Evolutionary conservation across 306 rosid genomes (phyloP).

Genomic region (Vicia sativa): DNA sequence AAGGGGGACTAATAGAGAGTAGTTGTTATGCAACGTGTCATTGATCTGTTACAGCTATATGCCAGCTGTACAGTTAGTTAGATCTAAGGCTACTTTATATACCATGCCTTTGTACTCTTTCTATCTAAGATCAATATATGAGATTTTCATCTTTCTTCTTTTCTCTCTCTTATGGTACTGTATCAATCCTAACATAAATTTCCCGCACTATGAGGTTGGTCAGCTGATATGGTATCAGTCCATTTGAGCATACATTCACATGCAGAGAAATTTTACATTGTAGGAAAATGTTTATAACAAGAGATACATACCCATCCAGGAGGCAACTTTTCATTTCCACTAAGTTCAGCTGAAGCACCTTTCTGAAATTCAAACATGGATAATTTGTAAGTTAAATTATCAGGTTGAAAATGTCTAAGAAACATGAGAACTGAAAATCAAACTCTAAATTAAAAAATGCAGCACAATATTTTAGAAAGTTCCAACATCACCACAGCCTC

Average conservation of each 20-base stretch:
- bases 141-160: too few relatives aligned
- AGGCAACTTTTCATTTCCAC: conserved; percentile 56
- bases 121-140: too few relatives aligned
- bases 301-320: conserved; percentile 78
- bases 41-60: too few relatives aligned
- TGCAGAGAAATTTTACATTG: conserved; percentile 18
- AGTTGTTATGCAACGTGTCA: too few relatives aligned
- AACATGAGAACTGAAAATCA: conserved; percentile 30
- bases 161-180: too few relatives aligned
- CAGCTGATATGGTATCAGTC: neutral
- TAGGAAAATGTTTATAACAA: conserved; percentile 24
- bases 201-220: neutral
- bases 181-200: neutral
- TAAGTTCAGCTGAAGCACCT: conserved; percentile 46
- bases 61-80: too few relatives aligned
- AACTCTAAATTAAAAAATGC: conserved; percentile 23
- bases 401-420: conserved; percentile 22
- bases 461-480: conserved; percentile 4
- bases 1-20: too few relatives aligned
- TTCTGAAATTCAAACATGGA: conserved; percentile 58
- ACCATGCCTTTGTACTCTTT: too few relatives aligned
- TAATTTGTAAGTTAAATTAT: conserved; percentile 31
- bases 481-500: conserved; percentile 10
- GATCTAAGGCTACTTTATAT: too few relatives aligned
- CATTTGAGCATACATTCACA: neutral